Conservation (phyloP, 306 rosid genomes). For the Herpetospermum pedunculosum region DNA sequence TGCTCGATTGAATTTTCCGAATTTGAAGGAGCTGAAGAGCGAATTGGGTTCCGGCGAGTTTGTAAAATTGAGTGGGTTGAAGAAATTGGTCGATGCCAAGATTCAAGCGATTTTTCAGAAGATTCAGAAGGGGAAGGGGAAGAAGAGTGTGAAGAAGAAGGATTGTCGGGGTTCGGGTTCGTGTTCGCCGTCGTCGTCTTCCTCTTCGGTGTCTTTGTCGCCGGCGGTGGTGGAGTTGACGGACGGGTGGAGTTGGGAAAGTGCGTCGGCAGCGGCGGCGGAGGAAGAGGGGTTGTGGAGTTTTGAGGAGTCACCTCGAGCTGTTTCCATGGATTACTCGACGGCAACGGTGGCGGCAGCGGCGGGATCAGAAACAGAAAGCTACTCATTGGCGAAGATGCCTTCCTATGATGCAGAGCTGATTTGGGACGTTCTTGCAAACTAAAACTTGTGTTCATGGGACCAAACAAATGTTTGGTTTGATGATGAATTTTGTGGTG, state of each 20-base stretch:
- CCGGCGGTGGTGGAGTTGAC: constrained; percentile 11
- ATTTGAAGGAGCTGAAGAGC: constrained; percentile 46
- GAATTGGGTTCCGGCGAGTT: constrained; percentile 48
- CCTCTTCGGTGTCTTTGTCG: constrained; percentile 15
- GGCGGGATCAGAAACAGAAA: constrained; percentile 37
- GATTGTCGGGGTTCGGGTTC: constrained; percentile 11
- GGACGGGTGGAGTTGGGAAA: constrained; percentile 27
- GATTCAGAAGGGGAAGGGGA: constrained; percentile 56
- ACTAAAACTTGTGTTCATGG: constrained; percentile 16
- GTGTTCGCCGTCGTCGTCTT: constrained; percentile 20
- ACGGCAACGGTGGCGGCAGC: constrained; percentile 14
- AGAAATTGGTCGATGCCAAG: constrained; percentile 62
- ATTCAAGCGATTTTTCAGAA: constrained; percentile 85
- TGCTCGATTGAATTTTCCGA: constrained; percentile 87
- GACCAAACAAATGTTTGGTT: background rate
- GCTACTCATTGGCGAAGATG: constrained; percentile 54
- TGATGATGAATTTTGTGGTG: background rate
- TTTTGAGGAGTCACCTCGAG: constrained; percentile 27
- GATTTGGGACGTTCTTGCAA: constrained; percentile 88
- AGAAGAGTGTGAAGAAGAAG: constrained; percentile 38
- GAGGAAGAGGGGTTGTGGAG: constrained; percentile 60
- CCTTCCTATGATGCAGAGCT: constrained; percentile 87
- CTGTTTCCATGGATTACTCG: constrained; percentile 32
- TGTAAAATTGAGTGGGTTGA: constrained; percentile 48
- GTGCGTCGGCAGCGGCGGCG: constrained; percentile 22